These are phyloP conservation scores for Phyllosticta citrichinensis DNA, from an alignment of 2,329 filamentous ascomycete species.

Conservation along the genomic window DNA sequence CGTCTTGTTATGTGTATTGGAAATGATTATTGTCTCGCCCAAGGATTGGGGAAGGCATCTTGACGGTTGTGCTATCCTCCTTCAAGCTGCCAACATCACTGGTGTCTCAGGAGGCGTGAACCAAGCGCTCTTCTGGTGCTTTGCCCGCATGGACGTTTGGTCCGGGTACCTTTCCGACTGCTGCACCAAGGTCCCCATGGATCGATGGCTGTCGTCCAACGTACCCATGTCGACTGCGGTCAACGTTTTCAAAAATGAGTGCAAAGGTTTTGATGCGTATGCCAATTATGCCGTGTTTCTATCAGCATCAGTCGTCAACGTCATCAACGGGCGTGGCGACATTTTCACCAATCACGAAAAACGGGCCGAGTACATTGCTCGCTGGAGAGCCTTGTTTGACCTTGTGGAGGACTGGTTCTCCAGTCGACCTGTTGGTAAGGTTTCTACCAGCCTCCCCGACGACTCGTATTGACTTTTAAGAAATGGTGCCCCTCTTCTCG, in stretches of 20 bases:
- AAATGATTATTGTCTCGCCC: constrained; percentile 40
- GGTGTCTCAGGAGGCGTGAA: constrained; percentile 42
- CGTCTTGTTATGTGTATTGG: constrained; percentile 38
- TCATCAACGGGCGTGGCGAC: constrained; percentile 15
- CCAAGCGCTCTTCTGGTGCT: constrained; percentile 50
- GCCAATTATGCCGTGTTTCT: constrained; percentile 52
- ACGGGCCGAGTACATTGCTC: constrained; percentile 16
- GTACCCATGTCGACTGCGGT: constrained; percentile 29
- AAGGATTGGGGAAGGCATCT: constrained; percentile 46
- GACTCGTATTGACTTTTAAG: neutral
- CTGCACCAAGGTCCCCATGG: constrained; percentile 39
- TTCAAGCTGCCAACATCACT: constrained; percentile 41
- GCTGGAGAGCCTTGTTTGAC: constrained; percentile 24
- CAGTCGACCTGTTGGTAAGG: constrained; percentile 16
- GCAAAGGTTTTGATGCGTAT: constrained; percentile 41
- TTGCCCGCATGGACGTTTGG: constrained; percentile 48
- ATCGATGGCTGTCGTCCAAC: constrained; percentile 37
- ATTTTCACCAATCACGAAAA: constrained; percentile 13
- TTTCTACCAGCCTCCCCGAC: too few species aligned
- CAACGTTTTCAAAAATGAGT: constrained; percentile 27
- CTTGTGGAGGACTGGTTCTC: constrained; percentile 24
- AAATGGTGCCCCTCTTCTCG: constrained; percentile 12
- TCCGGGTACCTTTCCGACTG: constrained; percentile 46
- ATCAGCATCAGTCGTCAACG: constrained; percentile 35
- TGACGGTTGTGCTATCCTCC: constrained; percentile 46